Base-by-base conservation (phyloP, 1,284 basidiomycete genomes). In the Agaricales sp. region DNA sequence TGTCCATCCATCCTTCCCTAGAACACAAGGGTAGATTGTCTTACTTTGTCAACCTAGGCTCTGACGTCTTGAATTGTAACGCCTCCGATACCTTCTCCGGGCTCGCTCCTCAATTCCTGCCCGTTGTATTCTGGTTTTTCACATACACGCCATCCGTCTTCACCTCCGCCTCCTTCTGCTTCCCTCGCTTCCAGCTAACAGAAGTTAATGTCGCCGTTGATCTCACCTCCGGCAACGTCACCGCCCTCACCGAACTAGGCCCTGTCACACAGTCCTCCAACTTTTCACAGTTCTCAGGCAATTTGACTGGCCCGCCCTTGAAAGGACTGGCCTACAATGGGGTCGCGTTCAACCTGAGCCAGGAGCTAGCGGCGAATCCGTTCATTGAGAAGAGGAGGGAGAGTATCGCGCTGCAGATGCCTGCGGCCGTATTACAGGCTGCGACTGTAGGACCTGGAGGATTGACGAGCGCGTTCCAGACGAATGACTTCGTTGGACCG, bases 41-140 rank as follows among this genome's bases (percentile, higher is more conserved):
- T 1, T 14, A 11, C 44, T 48, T 16, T 21, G 23, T 48, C 23
- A 43, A 21, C 45, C 3, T 49, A 69, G 66, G 67, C 43, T 56
- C 60, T 18, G 59, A 65, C 51, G 54, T 58, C 12, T 57, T 62
- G 1, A 52, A 49, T 21, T 71, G 67, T 47, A 53, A 25, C 3
- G 37, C 54, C 26, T 35, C 30, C n/a, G 30, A 35, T n/a, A n/a
- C 8, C n/a, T n/a, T 35, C 11, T n/a, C 11, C n/a, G 3, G 46
- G 18, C 52, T 55, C 3, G 61, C 65, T 1, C 55, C 59, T 4
- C 64, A 70, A 45, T 74, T 73, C 41, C 65, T 60, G 12, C 74
- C 75, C 0, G 65, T 75, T n/a, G 63, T 75, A 6, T 76, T 78
- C 58, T 78, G 76, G 77, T 75, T 75, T 57, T 77, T 78, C 60